Percentiles rank a stretch among this genome's conserved stretches.
Evolutionary conservation across 306 rosid species (phyloP).

Genomic region (Acacia confusa): DNA sequence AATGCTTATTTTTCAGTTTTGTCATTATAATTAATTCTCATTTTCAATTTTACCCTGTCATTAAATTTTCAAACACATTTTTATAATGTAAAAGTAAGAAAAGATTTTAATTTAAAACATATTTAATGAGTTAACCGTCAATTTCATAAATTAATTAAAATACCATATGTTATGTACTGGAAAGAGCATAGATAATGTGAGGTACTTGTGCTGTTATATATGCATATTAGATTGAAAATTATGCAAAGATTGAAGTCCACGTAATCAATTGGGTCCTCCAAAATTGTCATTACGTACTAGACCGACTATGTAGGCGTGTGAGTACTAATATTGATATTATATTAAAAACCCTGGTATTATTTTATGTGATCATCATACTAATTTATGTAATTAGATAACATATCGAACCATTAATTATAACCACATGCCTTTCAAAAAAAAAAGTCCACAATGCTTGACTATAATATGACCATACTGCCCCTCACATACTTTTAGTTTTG

Average conservation of each 20-base stretch:
- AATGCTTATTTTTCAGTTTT: too few relatives aligned
- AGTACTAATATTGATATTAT: neutral
- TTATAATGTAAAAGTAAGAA: too few relatives aligned
- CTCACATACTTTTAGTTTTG: neutral
- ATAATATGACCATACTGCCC: constrained; percentile 32
- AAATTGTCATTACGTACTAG: constrained; percentile 2
- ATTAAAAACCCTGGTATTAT: neutral
- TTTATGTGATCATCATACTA: neutral
- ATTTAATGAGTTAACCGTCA: too few relatives aligned
- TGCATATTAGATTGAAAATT: neutral
- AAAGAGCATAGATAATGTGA: too few relatives aligned
- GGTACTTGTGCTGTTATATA: too few relatives aligned
- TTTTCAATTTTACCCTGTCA: too few relatives aligned
- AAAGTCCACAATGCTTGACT: constrained; percentile 14
- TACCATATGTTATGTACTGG: too few relatives aligned
- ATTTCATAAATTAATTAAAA: too few relatives aligned
- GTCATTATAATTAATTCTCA: too few relatives aligned
- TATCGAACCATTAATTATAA: neutral
- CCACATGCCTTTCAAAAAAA: constrained; percentile 8
- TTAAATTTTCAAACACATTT: too few relatives aligned
- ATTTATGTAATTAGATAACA: neutral
- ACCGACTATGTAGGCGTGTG: constrained; percentile 14
- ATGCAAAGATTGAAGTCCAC: constrained; percentile 29
- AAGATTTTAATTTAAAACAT: too few relatives aligned
- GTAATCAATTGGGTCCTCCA: neutral